phyloP scores from a whole-genome alignment of 768 basidiomycete species.

The Suillus clintonianus region DNA sequence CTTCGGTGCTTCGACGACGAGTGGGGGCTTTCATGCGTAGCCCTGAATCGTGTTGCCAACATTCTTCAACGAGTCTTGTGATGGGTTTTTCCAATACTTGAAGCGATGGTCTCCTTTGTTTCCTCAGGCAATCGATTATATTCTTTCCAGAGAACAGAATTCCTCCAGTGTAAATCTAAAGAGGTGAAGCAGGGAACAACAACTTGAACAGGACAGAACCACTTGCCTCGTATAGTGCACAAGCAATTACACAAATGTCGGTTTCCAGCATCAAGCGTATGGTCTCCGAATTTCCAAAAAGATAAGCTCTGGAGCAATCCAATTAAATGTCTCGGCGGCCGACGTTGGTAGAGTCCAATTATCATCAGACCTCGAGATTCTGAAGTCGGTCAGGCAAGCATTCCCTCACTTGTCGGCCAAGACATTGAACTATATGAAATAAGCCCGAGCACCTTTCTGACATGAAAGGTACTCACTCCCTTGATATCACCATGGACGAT shows the following conservation, averaged over 20 bases:
- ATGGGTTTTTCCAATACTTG: neutral
- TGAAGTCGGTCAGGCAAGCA: slow-evolving; percentile 29
- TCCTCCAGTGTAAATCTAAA: neutral
- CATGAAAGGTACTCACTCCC: slow-evolving; percentile 23
- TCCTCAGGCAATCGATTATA: neutral
- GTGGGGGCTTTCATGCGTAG: neutral
- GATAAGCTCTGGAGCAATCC: slow-evolving; percentile 32
- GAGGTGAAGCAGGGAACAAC: neutral
- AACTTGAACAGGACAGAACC: neutral
- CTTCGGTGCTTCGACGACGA: neutral
- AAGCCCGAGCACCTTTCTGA: neutral
- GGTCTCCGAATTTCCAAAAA: neutral
- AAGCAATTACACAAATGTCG: slow-evolving; percentile 30
- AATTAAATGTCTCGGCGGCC: slow-evolving; percentile 16
- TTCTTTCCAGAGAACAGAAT: neutral
- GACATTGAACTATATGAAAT: slow-evolving; percentile 22
- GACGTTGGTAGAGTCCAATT: slow-evolving; percentile 26
- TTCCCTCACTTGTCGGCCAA: slow-evolving; percentile 15
- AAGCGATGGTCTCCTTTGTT: neutral
- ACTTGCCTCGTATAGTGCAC: slow-evolving; percentile 32
- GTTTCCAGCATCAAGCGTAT: slow-evolving; percentile 13
- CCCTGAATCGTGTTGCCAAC: slow-evolving; percentile 1
- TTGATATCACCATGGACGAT: slow-evolving; percentile 46
- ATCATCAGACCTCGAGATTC: slow-evolving; percentile 26
- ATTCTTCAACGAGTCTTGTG: neutral